Evolutionary conservation across 225 moss, liverwort and hornwort species (phyloP).

Genomic region (Bryum argenteum): DNA sequence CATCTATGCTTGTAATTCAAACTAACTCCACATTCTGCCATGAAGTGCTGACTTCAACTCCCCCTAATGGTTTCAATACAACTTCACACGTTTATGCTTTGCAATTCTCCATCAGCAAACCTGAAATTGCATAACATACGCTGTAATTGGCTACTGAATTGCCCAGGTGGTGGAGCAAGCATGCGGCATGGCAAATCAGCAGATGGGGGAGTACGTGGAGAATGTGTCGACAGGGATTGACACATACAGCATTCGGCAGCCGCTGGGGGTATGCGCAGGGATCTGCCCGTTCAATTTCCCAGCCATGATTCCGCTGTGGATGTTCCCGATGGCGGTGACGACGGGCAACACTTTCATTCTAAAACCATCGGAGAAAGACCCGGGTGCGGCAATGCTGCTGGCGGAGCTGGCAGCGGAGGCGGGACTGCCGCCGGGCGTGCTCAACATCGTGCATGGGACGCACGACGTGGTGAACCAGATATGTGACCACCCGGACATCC

Average conservation of each 20-base stretch:
- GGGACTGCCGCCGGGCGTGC: constrained; percentile 88
- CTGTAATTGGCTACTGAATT: no score
- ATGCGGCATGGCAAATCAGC: constrained; percentile 89
- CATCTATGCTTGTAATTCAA: background rate
- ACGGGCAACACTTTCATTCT: constrained; percentile 86
- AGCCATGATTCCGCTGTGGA: constrained; percentile 98
- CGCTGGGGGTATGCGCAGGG: constrained; percentile 93
- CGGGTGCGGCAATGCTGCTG: constrained; percentile 88
- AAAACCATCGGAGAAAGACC: constrained; percentile 95
- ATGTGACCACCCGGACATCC: constrained; percentile 93
- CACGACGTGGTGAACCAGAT: constrained; percentile 86
- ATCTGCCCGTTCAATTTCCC: constrained; percentile 98
- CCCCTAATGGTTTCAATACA: no score
- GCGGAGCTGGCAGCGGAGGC: constrained; percentile 86
- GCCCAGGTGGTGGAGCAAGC: constrained; percentile 91
- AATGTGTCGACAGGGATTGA: constrained; percentile 76
- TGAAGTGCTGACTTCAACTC: no score
- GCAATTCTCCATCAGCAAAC: no score
- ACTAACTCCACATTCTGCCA: background rate
- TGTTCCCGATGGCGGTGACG: constrained; percentile 96
- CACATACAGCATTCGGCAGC: constrained; percentile 92
- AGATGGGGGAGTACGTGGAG: constrained; percentile 94
- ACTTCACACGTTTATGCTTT: no score
- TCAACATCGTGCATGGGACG: constrained; percentile 86
- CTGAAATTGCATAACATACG: no score